Base-by-base conservation (phyloP, 345 rosid genomes). In the Populus nigra region DNA sequence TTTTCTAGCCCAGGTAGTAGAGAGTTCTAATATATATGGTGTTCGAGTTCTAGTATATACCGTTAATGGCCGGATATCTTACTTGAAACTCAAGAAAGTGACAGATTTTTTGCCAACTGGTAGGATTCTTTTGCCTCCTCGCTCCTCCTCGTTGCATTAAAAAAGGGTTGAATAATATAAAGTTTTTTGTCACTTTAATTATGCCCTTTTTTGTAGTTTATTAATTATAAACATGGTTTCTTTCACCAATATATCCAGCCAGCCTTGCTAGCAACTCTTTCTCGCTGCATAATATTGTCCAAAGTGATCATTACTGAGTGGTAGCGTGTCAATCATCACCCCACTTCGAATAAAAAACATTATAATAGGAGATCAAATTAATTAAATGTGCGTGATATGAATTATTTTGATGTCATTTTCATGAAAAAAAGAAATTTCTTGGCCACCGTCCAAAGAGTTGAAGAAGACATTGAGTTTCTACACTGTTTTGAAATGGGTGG, bases 61-160 rank as follows among this genome's bases (percentile, higher is more conserved):
- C 39, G 36, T 61, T 61, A 20, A 17, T 29, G 55, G 27, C 27
- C 27, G 27, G 66, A 17, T 55, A 67, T 73, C 57, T 76, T 81
- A 27, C 76, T 83, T 80, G 61, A 3, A 41, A 62, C 76, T 68
- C 36, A 71, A 74, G 84, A 81, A 33, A 4, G 36, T 33, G 36
- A 33, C 36, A 33, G 36, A 33, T 4, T 33, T 29, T 73, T 17
- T 69, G 68, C 65, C 85, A 77, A 50, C 80, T 75, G 71, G 53
- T 29, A 7, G 4, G 83, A 78, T 83, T 80, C 86, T 71, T 41
- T 71, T 78, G 35, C 83, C 63, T 76, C 72, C 61, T 69, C 3
- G 27, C 0, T 76, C 55, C 12, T 18, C 39, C 0, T 77, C 57
- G 8, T 20, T 11, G 13, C 63, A 59, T 71, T 53, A 1, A 53